Percentiles rank a stretch among this genome's conserved stretches.
Evolutionary conservation across 768 basidiomycete species (phyloP).

Genomic region (Podaxis pistillaris): DNA sequence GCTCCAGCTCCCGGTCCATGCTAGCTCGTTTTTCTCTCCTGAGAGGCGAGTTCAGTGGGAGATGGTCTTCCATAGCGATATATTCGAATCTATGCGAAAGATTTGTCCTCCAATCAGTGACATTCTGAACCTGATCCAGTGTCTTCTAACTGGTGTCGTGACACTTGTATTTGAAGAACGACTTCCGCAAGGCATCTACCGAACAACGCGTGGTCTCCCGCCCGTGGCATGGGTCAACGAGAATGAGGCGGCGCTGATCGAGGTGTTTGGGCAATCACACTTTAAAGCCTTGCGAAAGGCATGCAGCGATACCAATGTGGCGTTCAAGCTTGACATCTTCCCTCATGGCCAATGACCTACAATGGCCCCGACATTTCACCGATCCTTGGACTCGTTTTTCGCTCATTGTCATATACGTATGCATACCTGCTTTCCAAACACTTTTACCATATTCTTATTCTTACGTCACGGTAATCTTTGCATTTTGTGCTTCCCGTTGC

Average conservation of each 20-base stretch:
- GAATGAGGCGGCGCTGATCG: conserved; percentile 63
- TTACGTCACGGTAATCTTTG: conserved; percentile 21
- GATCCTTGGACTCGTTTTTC: conserved; percentile 12
- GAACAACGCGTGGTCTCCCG: conserved; percentile 76
- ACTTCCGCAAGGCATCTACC: conserved; percentile 65
- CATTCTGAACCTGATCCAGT: conserved; percentile 67
- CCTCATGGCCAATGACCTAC: conserved; percentile 22
- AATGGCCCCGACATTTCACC: conserved; percentile 9
- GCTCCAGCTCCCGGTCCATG: conserved; percentile 73
- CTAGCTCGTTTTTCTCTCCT: conserved; percentile 83
- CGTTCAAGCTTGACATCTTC: conserved; percentile 73
- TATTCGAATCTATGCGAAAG: conserved; percentile 69
- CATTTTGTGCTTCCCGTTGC: conserved; percentile 12
- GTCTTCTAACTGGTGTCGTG: conserved; percentile 70
- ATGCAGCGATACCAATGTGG: conserved; percentile 64
- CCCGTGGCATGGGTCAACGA: conserved; percentile 74
- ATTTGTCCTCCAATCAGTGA: conserved; percentile 68
- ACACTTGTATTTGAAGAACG: conserved; percentile 75
- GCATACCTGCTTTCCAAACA: conserved; percentile 23
- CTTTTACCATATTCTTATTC: conserved; percentile 23
- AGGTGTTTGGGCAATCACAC: conserved; percentile 73
- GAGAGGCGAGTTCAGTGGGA: conserved; percentile 86
- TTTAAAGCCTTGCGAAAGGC: conserved; percentile 72
- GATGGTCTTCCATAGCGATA: conserved; percentile 84
- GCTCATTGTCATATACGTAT: conserved; percentile 15